A percentile compares a stretch with the other conserved stretches of the same genome.
phyloP scores from a whole-genome alignment of 2,329 filamentous ascomycete genomes.

The Alternaria consortialis region DNA sequence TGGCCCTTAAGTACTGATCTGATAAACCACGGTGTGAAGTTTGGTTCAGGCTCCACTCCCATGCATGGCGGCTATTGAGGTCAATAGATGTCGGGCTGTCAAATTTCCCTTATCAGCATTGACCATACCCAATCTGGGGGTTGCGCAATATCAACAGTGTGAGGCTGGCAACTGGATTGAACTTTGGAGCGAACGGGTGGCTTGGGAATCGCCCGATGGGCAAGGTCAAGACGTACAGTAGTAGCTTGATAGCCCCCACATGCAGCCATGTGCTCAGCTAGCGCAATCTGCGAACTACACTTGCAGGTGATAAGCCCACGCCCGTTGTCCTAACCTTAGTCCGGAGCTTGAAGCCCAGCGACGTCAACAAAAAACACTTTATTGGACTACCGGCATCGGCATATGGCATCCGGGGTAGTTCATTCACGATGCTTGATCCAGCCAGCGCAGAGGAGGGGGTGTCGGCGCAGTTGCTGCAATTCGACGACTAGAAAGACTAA shows the following conservation, averaged over 20 bases:
- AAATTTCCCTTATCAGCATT: conserved; percentile 4
- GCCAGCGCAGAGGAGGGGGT: not conserved
- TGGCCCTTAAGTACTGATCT: not conserved
- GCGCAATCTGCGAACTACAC: conserved; percentile 3
- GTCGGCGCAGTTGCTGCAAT: conserved; percentile 2
- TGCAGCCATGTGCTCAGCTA: conserved; percentile 4
- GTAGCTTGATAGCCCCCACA: conserved; percentile 7
- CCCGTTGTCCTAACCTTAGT: conserved; percentile 2
- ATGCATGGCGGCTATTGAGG: conserved; percentile 12
- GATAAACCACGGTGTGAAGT: not conserved
- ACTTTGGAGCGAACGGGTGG: not conserved
- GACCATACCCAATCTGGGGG: not conserved
- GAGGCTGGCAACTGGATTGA: not conserved
- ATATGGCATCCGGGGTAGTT: not conserved
- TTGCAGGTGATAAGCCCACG: not conserved
- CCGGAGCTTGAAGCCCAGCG: conserved; percentile 4
- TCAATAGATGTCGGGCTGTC: conserved; percentile 5
- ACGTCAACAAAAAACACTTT: conserved; percentile 6
- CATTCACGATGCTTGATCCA: conserved; percentile 2
- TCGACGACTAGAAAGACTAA: not conserved
- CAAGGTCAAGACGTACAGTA: not conserved
- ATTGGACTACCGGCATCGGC: conserved; percentile 1
- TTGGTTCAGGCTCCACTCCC: conserved; percentile 11
- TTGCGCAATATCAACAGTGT: not conserved
- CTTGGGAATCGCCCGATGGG: conserved; percentile 11